Base-by-base conservation (phyloP, 106 monocot genomes). In the Gastrodia elata region DNA sequence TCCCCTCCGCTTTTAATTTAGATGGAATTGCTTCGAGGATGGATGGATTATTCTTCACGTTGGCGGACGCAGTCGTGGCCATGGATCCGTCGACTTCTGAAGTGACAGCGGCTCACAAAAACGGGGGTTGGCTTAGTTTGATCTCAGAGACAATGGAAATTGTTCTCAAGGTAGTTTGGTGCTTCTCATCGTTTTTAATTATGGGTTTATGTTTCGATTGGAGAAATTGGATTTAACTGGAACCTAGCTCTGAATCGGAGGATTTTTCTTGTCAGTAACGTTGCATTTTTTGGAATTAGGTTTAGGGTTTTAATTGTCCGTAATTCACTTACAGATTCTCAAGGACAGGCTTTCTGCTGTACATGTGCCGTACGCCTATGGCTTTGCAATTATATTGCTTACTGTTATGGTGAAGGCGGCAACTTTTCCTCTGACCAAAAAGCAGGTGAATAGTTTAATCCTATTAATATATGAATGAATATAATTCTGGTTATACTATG, bases 341-440 rank as follows among this genome's bases (percentile, higher is more conserved):
- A 98, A 93, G 77, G 90, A 93, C 72, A 86, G 86, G 22, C 84
- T 98, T 74, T 37, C 86, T 40, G 73, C 90, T 76, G 55, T 98
- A 39, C 97, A 98, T 71, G 70, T 91, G 34, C 90, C 97, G 39
- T 98, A 98, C 81, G 59, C 93, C 3, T 98, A 98, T 79, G 97
- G 97, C 42, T 98, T 93, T 75, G 97, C 97, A 59, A 98, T 98
- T 46, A 98, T 98, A 64, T 80, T 98, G 69, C 90, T 98, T 42
- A 98, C 97, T 28, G 71, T 98, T 48, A 82, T 93, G 32, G 97
- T 98, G 32, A 98, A 98, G 79, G 75, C 82, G 34, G 81, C 86
- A 70, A 98, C 97, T 13, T 38, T 88, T 39, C 93, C 97, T 58
- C 68, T 98, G 76, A 98, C 97, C 55, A 98, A 93, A 74, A 41